These are phyloP conservation scores for Pythium brassicae DNA, from an alignment of 352 stramenopile genomes.

Conservation along the genomic window DNA sequence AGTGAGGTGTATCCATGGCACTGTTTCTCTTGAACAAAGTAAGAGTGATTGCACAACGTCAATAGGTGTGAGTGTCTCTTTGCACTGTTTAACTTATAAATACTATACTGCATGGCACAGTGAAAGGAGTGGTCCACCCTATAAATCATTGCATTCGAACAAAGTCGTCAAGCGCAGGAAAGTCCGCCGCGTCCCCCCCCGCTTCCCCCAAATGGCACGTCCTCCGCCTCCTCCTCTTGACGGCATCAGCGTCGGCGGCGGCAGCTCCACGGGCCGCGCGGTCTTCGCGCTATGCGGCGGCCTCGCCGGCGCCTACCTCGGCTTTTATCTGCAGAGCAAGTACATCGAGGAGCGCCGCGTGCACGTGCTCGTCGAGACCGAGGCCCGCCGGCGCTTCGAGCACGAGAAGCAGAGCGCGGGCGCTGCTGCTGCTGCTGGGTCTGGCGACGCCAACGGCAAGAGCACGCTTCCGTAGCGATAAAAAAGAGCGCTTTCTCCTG, in stretches of 20 bases:
- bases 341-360: constrained; percentile 78
- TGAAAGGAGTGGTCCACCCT: too few relatives aligned
- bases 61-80: too few relatives aligned
- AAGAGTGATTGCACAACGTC: too few relatives aligned
- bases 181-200: too few relatives aligned
- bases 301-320: constrained; percentile 67
- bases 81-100: too few relatives aligned
- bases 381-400: constrained; percentile 59
- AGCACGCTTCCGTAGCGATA: not conserved
- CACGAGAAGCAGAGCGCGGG: constrained; percentile 22
- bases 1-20: too few relatives aligned
- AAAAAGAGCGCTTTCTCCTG: not conserved
- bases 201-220: not conserved
- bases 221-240: not conserved
- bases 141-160: too few relatives aligned
- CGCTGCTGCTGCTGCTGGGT: not conserved
- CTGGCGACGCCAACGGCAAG: too few relatives aligned
- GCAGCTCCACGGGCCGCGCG: constrained; percentile 59
- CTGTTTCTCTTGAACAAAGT: too few relatives aligned
- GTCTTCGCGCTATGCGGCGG: constrained; percentile 67
- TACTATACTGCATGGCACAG: too few relatives aligned
- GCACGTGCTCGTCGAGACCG: constrained; percentile 45
- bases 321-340: constrained; percentile 83
- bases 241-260: constrained; percentile 69
- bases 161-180: not conserved